phyloP scores from a whole-genome alignment of 2,329 filamentous ascomycete genomes.

The Aureobasidium subglaciale region DNA sequence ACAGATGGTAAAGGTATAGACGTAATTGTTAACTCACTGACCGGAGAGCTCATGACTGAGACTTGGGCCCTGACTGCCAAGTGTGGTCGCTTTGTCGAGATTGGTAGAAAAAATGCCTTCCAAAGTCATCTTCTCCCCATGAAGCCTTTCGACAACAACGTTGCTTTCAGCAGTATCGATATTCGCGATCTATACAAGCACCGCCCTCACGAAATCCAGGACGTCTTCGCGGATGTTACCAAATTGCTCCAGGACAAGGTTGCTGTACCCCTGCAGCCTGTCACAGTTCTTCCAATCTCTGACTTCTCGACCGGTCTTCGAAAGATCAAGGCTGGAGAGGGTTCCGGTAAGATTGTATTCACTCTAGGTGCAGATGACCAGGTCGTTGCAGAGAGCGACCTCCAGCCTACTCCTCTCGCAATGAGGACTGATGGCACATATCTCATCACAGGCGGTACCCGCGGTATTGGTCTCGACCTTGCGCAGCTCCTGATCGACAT shows the following conservation, averaged over 20 bases:
- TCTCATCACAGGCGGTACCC: not conserved
- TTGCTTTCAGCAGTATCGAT: conserved; percentile 16
- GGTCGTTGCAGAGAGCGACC: not conserved
- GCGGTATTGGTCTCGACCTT: not conserved
- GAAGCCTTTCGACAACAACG: conserved; percentile 16
- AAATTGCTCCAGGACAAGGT: conserved; percentile 11
- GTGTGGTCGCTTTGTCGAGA: conserved; percentile 28
- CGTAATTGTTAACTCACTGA: conserved; percentile 28
- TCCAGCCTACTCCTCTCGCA: not conserved
- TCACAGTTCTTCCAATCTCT: conserved; percentile 16
- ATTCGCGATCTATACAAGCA: conserved; percentile 10
- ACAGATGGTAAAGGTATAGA: conserved; percentile 30
- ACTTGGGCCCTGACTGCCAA: conserved; percentile 25
- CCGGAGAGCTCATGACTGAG: conserved; percentile 23
- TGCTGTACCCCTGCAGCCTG: conserved; percentile 10
- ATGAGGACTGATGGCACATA: not conserved
- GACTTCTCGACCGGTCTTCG: not conserved
- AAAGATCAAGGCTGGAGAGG: not conserved
- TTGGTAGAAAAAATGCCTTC: conserved; percentile 21
- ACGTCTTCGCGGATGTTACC: conserved; percentile 17
- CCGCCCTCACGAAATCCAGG: conserved; percentile 17
- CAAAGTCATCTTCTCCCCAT: conserved; percentile 18
- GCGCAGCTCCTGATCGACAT: not conserved
- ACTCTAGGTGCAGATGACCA: not conserved
- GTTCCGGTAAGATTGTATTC: not conserved